Evolutionary conservation across 169 alveolate genomes (phyloP).

Genomic region (Plasmodium chabaudi): DNA sequence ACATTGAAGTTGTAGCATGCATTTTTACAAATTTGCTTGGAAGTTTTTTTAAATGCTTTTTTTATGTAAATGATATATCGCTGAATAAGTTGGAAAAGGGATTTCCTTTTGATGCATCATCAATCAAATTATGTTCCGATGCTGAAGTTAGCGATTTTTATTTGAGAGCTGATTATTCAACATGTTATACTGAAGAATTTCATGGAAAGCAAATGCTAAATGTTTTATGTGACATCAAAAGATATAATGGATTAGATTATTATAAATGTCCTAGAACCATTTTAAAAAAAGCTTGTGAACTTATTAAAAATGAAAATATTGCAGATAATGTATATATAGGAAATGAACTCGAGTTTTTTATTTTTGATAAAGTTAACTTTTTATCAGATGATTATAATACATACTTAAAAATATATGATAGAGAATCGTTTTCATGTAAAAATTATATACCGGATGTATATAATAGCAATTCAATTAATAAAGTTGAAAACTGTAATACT

Average conservation of each 20-base stretch:
- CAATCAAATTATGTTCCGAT: constrained; percentile 78
- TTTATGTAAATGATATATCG: constrained; percentile 56
- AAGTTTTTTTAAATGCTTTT: constrained; percentile 55
- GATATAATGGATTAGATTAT: constrained; percentile 69
- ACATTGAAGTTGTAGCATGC: constrained; percentile 59
- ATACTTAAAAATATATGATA: constrained; percentile 73
- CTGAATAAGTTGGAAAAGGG: constrained; percentile 76
- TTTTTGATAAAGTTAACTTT: constrained; percentile 83
- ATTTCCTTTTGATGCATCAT: constrained; percentile 84
- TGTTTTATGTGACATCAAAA: constrained; percentile 75
- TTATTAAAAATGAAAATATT: constrained; percentile 31
- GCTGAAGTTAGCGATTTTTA: constrained; percentile 79
- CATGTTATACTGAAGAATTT: constrained; percentile 79
- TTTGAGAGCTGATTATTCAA: constrained; percentile 71
- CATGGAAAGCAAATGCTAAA: constrained; percentile 70
- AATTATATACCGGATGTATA: constrained; percentile 70
- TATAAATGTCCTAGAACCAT: constrained; percentile 79
- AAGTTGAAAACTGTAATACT: background rate
- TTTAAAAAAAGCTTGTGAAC: constrained; percentile 48
- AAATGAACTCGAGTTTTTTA: constrained; percentile 86
- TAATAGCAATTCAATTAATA: constrained; percentile 73
- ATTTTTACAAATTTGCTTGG: constrained; percentile 61
- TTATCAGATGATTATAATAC: constrained; percentile 75
- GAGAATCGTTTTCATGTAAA: constrained; percentile 61
- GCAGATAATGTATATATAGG: constrained; percentile 81